phyloP scores from a whole-genome alignment of 805 yeast species.

The Helenozyma baotianmanensis region DNA sequence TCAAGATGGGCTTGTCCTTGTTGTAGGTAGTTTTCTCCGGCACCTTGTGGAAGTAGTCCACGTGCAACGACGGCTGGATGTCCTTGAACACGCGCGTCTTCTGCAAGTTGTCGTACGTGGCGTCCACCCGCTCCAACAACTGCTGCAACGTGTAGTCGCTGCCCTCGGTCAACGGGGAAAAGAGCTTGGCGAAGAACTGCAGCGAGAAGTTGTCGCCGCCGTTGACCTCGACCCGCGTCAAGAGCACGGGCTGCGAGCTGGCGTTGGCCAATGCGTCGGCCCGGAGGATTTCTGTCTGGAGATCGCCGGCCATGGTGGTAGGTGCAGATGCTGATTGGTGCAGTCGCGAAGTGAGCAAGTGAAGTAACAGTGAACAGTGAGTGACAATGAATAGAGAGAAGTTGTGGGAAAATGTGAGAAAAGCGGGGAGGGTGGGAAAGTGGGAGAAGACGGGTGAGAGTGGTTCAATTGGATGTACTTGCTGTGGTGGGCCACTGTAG shows the following conservation, averaged over 20 bases:
- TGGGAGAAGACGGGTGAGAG: too few relatives aligned
- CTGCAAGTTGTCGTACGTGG: conserved; percentile 30
- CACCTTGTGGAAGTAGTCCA: conserved; percentile 28
- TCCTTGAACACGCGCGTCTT: conserved; percentile 44
- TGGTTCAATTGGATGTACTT: too few relatives aligned
- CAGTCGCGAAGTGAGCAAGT: neutral
- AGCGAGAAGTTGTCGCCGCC: conserved; percentile 44
- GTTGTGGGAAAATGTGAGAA: neutral
- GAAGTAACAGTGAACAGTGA: too few relatives aligned
- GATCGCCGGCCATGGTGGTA: conserved; percentile 1
- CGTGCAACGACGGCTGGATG: conserved; percentile 36
- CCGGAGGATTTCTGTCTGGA: conserved; percentile 18
- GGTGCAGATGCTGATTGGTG: neutral
- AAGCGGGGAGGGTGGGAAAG: neutral
- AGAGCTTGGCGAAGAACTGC: conserved; percentile 42
- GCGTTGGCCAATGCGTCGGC: conserved; percentile 29
- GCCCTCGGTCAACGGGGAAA: conserved; percentile 38
- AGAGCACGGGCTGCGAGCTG: conserved; percentile 31
- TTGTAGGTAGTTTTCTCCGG: conserved; percentile 27
- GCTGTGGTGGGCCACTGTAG: too few relatives aligned
- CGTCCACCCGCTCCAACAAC: conserved; percentile 30
- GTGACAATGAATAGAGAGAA: neutral
- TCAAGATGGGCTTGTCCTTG: conserved; percentile 39
- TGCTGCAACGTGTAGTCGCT: conserved; percentile 41
- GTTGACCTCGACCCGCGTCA: conserved; percentile 33